A percentile compares a stretch with the other conserved stretches of the same genome.
These are phyloP conservation scores for Acacia pycnantha DNA, from an alignment of 331 rosid genomes.

Conservation along the genomic window DNA sequence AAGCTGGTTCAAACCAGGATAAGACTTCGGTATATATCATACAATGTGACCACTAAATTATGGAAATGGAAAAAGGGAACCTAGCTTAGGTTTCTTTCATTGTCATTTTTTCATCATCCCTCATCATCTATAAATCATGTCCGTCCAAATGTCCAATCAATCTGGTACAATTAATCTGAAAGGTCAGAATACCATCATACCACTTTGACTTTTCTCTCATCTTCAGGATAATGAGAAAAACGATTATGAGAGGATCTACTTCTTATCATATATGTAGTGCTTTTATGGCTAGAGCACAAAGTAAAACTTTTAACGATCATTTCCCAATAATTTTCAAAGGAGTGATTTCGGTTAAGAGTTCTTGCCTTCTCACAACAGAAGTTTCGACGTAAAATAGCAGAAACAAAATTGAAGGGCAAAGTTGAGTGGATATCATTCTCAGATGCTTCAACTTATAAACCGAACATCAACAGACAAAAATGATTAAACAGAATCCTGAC, in stretches of 20 bases:
- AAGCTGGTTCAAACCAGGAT: constrained; percentile 6
- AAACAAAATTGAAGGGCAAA: not conserved
- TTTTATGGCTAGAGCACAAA: constrained; percentile 2
- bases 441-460: not conserved
- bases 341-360: not conserved
- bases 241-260: too few relatives aligned
- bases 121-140: too few relatives aligned
- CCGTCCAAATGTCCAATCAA: too few relatives aligned
- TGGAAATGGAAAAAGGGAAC: not conserved
- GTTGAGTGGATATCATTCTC: not conserved
- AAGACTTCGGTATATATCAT: not conserved
- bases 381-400: not conserved
- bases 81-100: not conserved
- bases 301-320: not conserved
- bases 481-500: not conserved
- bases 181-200: too few relatives aligned
- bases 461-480: not conserved
- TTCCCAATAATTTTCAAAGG: not conserved
- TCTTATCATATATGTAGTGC: not conserved
- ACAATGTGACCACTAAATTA: not conserved
- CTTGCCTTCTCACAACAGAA: not conserved
- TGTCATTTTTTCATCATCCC: too few relatives aligned
- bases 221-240: too few relatives aligned
- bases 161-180: too few relatives aligned
- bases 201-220: too few relatives aligned